Evolutionary conservation across 768 basidiomycete genomes (phyloP).

Genomic region (Auriscalpium microsporum): DNA sequence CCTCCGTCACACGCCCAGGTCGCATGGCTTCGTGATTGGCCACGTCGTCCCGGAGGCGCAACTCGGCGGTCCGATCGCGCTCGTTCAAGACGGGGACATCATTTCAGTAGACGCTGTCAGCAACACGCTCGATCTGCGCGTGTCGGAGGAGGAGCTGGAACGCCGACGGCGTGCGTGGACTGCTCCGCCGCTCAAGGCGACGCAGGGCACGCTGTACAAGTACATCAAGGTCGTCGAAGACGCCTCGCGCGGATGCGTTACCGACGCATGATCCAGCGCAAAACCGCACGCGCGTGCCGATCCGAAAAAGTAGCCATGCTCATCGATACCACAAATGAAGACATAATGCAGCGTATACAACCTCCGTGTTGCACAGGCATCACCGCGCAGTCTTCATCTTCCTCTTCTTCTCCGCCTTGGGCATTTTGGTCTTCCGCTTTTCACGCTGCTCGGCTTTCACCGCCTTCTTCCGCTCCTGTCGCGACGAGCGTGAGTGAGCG

Average conservation of each 20-base stretch:
- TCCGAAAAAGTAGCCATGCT: background rate
- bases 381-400: constrained; percentile 49
- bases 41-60: constrained; percentile 97
- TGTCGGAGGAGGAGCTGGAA: constrained; percentile 74
- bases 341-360: background rate
- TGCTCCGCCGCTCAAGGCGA: constrained; percentile 78
- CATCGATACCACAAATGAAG: background rate
- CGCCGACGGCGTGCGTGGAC: constrained; percentile 65
- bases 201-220: constrained; percentile 79
- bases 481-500: constrained; percentile 9
- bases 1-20: constrained; percentile 37
- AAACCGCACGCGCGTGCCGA: background rate
- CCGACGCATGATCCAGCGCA: constrained; percentile 50
- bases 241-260: constrained; percentile 89
- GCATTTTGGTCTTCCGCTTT: constrained; percentile 87
- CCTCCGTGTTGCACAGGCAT: background rate
- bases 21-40: constrained; percentile 94
- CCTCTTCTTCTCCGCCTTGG: constrained; percentile 90
- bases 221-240: constrained; percentile 84
- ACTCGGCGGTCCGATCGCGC: constrained; percentile 86
- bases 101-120: constrained; percentile 84
- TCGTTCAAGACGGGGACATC: constrained; percentile 80
- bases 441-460: constrained; percentile 83
- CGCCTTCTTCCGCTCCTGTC: constrained; percentile 82
- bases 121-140: constrained; percentile 72